Percentiles rank a stretch among this genome's conserved stretches.
These are phyloP conservation scores for Kodamaea arcana DNA, from an alignment of 1,139 yeast genomes.

Conservation along the genomic window DNA sequence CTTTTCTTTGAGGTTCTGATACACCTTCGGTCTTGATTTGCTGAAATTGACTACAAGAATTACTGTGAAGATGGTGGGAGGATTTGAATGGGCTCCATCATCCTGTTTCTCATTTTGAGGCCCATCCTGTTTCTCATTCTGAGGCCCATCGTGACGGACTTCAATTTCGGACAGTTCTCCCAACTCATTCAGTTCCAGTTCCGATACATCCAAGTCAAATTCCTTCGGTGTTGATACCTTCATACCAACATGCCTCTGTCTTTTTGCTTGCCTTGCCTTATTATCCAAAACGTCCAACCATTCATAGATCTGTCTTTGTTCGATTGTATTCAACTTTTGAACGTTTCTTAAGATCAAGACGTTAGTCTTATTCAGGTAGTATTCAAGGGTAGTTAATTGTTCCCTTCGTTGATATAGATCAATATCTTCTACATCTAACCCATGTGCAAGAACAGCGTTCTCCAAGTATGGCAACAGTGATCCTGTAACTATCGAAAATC, in stretches of 20 bases:
- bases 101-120: not conserved
- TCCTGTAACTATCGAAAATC: slow-evolving; percentile 6
- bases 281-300: slow-evolving; percentile 21
- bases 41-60: slow-evolving; percentile 20
- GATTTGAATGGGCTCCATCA: not conserved
- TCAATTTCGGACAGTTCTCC: not conserved
- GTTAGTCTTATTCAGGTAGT: not conserved
- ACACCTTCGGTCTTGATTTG: slow-evolving; percentile 13
- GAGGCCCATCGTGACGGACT: not conserved
- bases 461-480: slow-evolving; percentile 3
- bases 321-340: slow-evolving; percentile 14
- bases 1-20: slow-evolving; percentile 33
- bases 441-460: slow-evolving; percentile 1
- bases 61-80: slow-evolving; percentile 17
- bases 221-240: not conserved
- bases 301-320: slow-evolving; percentile 24
- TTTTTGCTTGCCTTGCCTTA: slow-evolving; percentile 10
- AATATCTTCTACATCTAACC: slow-evolving; percentile 4
- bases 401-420: slow-evolving; percentile 1
- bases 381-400: not conserved
- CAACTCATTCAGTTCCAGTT: not conserved
- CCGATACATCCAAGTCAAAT: not conserved
- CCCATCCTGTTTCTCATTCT: not conserved
- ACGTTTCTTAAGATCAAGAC: slow-evolving; percentile 15
- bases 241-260: not conserved